Evolutionary conservation across 441 rosid genomes (phyloP).

Genomic region (Macaranga tanarius): DNA sequence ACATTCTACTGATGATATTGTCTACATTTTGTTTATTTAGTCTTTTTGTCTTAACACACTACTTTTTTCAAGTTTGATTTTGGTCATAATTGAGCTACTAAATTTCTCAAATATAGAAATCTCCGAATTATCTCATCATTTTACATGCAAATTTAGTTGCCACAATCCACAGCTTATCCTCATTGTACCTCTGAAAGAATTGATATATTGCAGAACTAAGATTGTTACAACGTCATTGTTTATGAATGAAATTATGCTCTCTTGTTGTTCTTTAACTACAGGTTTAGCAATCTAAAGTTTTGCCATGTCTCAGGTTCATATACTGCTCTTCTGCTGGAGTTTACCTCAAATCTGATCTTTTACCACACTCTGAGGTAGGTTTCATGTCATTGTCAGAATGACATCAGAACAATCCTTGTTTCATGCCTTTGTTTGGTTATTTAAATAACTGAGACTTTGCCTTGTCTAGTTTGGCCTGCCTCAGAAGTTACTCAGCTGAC

Average conservation of each 20-base stretch:
- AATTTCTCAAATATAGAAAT: not conserved
- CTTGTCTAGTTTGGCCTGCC: not conserved
- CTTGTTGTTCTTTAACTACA: not conserved
- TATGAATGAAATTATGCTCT: not conserved
- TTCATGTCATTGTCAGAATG: not conserved
- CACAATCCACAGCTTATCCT: not conserved
- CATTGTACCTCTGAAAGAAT: no score
- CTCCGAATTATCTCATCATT: no score
- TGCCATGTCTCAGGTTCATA: constrained; percentile 61
- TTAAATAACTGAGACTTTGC: not conserved
- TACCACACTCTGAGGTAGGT: constrained; percentile 77
- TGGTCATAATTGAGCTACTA: not conserved
- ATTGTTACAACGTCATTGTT: not conserved
- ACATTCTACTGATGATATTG: constrained; percentile 11
- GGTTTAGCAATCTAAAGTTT: constrained; percentile 19
- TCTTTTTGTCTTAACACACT: not conserved
- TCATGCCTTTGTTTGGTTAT: no score
- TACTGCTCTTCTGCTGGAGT: constrained; percentile 98
- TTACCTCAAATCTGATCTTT: constrained; percentile 77
- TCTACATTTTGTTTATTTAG: not conserved
- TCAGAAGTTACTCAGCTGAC: not conserved
- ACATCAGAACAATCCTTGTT: not conserved
- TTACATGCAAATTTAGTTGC: not conserved
- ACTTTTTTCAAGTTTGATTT: not conserved
- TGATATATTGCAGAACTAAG: not conserved